Conservation (phyloP, 441 rosid species). For the Mallotus japonicus region DNA sequence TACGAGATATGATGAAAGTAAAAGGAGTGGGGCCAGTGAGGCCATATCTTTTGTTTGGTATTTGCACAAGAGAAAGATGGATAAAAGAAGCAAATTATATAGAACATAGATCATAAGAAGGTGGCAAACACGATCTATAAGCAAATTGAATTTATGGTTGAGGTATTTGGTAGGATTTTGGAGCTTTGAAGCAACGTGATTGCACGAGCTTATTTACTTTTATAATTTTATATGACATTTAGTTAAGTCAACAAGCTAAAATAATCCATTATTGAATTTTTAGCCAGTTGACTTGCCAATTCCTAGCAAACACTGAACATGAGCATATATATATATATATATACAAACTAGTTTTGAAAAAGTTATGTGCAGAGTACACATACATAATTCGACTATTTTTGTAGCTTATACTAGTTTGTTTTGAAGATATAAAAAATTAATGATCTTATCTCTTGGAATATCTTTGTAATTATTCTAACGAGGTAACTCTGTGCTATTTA, state of each 20-base stretch:
- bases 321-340: no score
- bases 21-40: constrained; percentile 8
- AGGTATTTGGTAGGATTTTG: background rate
- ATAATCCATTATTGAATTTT: background rate
- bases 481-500: no score
- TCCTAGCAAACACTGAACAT: no score
- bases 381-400: no score
- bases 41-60: background rate
- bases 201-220: constrained; percentile 8
- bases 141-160: background rate
- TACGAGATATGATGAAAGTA: constrained; percentile 27
- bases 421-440: no score
- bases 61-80: background rate
- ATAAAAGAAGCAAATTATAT: background rate
- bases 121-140: constrained; percentile 10
- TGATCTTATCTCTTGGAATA: no score
- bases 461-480: no score
- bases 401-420: no score
- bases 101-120: background rate
- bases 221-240: no score
- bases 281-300: background rate
- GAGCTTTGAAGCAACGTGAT: constrained; percentile 5
- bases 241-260: no score
- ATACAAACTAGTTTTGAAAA: no score
- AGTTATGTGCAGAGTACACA: no score